Evolutionary conservation across 352 stramenopile species (phyloP), one percentile per base, ranked within the genome.

Genomic region (Pythium graminicola): DNA sequence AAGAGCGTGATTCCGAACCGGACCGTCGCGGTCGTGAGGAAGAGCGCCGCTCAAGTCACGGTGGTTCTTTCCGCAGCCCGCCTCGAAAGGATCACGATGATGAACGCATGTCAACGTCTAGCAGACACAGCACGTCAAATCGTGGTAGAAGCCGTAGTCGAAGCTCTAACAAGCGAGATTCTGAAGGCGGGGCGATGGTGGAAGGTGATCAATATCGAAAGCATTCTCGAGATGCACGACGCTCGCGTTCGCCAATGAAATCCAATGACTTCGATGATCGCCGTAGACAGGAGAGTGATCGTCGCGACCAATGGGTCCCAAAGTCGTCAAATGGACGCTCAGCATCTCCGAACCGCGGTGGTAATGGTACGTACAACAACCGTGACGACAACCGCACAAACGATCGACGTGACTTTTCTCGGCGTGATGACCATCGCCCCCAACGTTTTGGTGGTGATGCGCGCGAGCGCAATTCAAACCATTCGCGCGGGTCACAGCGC

Each of bases 101-200:
- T 9, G 35, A 56, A 28, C 16, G 19, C 5, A 44, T 44, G 38
- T 44, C 38, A 4, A 24, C 17, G n/a, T 44, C 38, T 5, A 44
- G 38, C n/a, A 44, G n/a, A 44, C 1, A 8, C n/a, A 26, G 17
- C 16, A 23, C 26, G 13, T 36, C 42, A 4, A 3, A 49, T 11
- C 31, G 36, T 35, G 40, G 41, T 49, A 38, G 50, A 19, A 50
- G 39, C 19, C 50, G 50, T 8, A 57, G 50, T 26, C 50, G 26
- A 1, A 53, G 46, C 33, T 24, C 19, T 13, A 17, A 3, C 22
- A 44, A 42, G 33, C 46, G 32, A 11, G 32, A 27, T 8, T n/a
- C 17, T 32, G 47, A 35, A 33, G 16, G 19, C 10, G 35, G 16
- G 4, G 39, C n/a, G n/a, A n/a, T n/a, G n/a, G n/a, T n/a, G n/a